phyloP scores from a whole-genome alignment of 2,329 filamentous ascomycete species.

The Gliomastix tumulicola region DNA sequence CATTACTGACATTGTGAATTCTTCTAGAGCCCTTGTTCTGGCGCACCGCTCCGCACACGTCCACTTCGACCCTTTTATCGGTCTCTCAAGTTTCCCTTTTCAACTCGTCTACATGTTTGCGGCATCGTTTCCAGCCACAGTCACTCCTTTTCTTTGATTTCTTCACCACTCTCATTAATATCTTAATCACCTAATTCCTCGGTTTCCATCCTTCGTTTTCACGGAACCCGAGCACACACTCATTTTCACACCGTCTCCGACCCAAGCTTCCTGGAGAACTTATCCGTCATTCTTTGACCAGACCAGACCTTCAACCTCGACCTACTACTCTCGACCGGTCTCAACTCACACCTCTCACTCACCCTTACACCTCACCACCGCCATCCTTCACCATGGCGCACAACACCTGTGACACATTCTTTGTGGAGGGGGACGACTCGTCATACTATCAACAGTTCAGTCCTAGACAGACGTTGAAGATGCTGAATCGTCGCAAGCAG shows the following conservation, averaged over 20 bases:
- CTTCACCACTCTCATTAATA: conserved; percentile 54
- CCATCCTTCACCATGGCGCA: conserved; percentile 37
- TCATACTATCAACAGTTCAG: conserved; percentile 49
- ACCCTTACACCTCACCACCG: conserved; percentile 17
- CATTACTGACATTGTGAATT: conserved; percentile 21
- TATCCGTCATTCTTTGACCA: conserved; percentile 36
- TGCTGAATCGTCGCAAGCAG: conserved; percentile 75
- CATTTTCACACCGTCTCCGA: conserved; percentile 32
- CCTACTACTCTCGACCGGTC: conserved; percentile 10
- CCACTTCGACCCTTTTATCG: conserved; percentile 28
- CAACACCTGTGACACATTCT: conserved; percentile 40
- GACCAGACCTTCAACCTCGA: conserved; percentile 10
- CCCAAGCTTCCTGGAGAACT: conserved; percentile 47
- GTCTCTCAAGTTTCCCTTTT: conserved; percentile 12
- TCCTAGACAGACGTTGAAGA: conserved; percentile 68
- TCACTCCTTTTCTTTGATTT: conserved; percentile 47
- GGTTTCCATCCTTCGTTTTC: conserved; percentile 33
- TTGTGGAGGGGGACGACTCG: conserved; percentile 48
- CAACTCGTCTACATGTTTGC: conserved; percentile 32
- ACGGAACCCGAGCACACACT: conserved; percentile 19
- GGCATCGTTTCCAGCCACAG: conserved; percentile 41
- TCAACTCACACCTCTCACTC: conserved; percentile 11
- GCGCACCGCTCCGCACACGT: too few relatives aligned
- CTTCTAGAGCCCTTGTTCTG: conserved; percentile 33
- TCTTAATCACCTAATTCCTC: conserved; percentile 43